Conservation (phyloP, 306 rosid genomes). For the Cucurbita ficifolia region DNA sequence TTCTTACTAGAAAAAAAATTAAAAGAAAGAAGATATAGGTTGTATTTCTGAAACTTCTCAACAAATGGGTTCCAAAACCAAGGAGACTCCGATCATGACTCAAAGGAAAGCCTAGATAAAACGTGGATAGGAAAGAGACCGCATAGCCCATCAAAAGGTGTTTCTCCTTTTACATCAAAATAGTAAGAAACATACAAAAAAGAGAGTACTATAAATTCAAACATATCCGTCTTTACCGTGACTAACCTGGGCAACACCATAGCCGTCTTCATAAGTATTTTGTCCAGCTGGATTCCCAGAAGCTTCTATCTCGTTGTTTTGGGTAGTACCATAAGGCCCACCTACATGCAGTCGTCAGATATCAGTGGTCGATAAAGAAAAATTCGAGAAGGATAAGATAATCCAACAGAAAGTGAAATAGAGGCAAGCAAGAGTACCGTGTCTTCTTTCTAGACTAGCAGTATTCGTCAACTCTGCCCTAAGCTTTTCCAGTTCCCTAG, state of each 20-base stretch:
- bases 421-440: slow-evolving; percentile 29
- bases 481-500: slow-evolving; percentile 89
- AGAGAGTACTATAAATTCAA: not conserved
- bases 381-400: slow-evolving; percentile 10
- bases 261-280: slow-evolving; percentile 69
- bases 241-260: slow-evolving; percentile 61
- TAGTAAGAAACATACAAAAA: not conserved
- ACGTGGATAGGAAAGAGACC: not conserved
- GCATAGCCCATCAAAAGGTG: not conserved
- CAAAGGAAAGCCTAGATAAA: not conserved
- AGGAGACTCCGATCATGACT: not conserved
- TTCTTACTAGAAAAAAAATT: too few relatives aligned
- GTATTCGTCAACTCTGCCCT: slow-evolving; percentile 69
- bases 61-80: not conserved
- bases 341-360: slow-evolving; percentile 28
- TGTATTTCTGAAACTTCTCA: not conserved
- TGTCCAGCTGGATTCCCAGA: slow-evolving; percentile 55
- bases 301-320: slow-evolving; percentile 55
- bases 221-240: too few relatives aligned
- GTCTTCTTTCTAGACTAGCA: slow-evolving; percentile 46
- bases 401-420: slow-evolving; percentile 1
- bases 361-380: slow-evolving; percentile 16
- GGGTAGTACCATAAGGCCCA: slow-evolving; percentile 62
- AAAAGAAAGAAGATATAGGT: not conserved
- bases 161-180: not conserved